Evolutionary conservation across 148 eudicot genomes (phyloP), one percentile per base, ranked within the genome.

Genomic region (Chenopodium berlandieri): DNA sequence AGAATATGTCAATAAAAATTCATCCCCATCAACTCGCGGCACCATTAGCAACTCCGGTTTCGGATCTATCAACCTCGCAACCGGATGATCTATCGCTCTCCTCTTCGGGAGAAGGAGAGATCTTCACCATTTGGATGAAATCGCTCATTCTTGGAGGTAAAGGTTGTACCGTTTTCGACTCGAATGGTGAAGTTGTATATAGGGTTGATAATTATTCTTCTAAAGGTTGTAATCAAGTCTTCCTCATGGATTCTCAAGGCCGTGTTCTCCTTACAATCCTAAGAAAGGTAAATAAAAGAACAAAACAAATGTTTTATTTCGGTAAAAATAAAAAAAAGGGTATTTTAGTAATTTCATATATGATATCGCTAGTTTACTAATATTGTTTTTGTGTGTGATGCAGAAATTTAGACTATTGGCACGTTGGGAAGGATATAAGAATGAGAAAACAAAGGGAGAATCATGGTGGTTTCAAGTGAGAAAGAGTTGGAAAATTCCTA

Each of bases 161-260:
- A 67, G 91, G 91, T 20, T 87, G 89, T 78, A 85, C 89, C 0
- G 91, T 89, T 70, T 89, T 85, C 75, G 87, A 89, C 81, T 89
- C 91, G 3, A 80, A 82, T 0, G 91, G 91, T 12, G 58, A 80
- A 14, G 83, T 89, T 12, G 89, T 85, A 1, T 89, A 87, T 17
- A 84, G 91, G 14, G 89, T 89, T 22, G 91, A 89, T 60, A 89
- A 89, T 75, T 89, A 89, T 81, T 25, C 77, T 50, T 76, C 79
- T 23, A 85, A 87, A 75, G 75, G 11, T 69, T 79, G 85, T 48
- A 56, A 84, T 77, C 65, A 85, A 75, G 89, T 85, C 22, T 76
- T 75, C 77, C 89, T 89, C 23, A 89, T 89, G 91, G 91, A 89
- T 78, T 83, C 82, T 71, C 76, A 50, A 47, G 91, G 91, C 75